These are phyloP conservation scores for Hemerocallis citrina DNA, from an alignment of 106 monocot species.

Conservation along the genomic window DNA sequence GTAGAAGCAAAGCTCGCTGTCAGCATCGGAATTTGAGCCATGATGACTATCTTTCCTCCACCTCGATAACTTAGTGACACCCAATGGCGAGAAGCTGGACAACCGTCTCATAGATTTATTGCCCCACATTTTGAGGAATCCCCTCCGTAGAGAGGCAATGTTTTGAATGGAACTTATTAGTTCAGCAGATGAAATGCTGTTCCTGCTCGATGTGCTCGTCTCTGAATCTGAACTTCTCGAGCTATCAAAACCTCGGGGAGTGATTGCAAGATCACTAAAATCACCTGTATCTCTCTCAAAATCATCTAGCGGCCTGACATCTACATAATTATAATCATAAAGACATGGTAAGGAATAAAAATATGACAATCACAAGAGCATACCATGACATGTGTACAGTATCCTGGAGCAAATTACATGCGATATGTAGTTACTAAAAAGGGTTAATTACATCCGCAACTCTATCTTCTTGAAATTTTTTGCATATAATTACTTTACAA, in stretches of 20 bases:
- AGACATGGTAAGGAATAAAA: too few relatives aligned
- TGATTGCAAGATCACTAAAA: slow-evolving; percentile 3
- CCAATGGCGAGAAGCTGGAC: slow-evolving; percentile 50
- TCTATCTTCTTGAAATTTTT: too few relatives aligned
- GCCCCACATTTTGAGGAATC: slow-evolving; percentile 33
- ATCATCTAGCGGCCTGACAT: slow-evolving; percentile 24
- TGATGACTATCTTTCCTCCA: slow-evolving; percentile 8
- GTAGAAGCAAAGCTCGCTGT: slow-evolving; percentile 13
- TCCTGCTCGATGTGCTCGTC: slow-evolving; percentile 15
- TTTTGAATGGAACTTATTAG: not conserved
- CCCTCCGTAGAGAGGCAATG: slow-evolving; percentile 27
- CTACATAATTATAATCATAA: slow-evolving; percentile 13
- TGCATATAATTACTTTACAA: too few relatives aligned
- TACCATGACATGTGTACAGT: not conserved
- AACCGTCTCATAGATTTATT: slow-evolving; percentile 42
- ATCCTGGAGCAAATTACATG: not conserved
- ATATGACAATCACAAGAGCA: not conserved
- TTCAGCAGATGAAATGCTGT: slow-evolving; percentile 23
- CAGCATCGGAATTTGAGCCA: not conserved
- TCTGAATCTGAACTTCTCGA: slow-evolving; percentile 20
- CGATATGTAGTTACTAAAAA: too few relatives aligned
- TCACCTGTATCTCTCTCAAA: slow-evolving; percentile 16
- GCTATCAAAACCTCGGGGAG: slow-evolving; percentile 18
- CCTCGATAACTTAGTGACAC: slow-evolving; percentile 18
- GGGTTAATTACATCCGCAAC: too few relatives aligned